Evolutionary conservation across 805 yeast species (phyloP), one percentile per base, ranked within the genome.

Genomic region (Lipomyces chichibuensis): DNA sequence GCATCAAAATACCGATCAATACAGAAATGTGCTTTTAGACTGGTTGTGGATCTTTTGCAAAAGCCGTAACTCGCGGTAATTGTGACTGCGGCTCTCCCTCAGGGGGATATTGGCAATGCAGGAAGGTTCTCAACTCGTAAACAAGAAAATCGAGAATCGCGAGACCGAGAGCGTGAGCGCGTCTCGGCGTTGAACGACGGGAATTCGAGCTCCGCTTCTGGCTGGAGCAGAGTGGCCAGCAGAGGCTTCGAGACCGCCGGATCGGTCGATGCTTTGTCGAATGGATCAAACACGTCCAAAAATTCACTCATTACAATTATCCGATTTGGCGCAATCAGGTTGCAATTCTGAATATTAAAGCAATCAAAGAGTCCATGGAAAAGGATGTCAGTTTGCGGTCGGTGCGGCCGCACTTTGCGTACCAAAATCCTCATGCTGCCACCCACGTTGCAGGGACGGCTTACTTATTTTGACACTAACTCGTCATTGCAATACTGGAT

Each of bases 161-260:
- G 33, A 33, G 37, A 2, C 65, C 69, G 23, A 69, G 65, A 69
- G 65, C 13, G 13, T 57, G 53, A 37, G 39, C 11, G 71, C 69
- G 49, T 69, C 14, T 63, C 63, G 32, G 66, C 51, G n/a, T 56
- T 59, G 53, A 68, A 39, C 23, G 67, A 55, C 3, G 65, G n/a
- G 53, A 68, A 68, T 4, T 57, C 59, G 13, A 59, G 63, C 23
- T 60, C 56, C 20, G 35, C 33, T 53, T 68, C 71, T 32, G 67
- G 71, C 57, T 60, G 29, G 25, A 37, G 43, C 25, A 68, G 17
- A 23, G 29, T 13, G n/a, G 59, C 39, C 32, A 65, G 52, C 14
- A 66, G 14, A 2, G 62, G 52, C 27, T 25, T 37, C 17, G 55
- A 37, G 9, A 43, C 56, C 8, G 35, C 55, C 5, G 57, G 27